These are phyloP conservation scores for Melampsora abietis-canadensis DNA, from an alignment of 1,284 basidiomycete species.

Conservation along the genomic window DNA sequence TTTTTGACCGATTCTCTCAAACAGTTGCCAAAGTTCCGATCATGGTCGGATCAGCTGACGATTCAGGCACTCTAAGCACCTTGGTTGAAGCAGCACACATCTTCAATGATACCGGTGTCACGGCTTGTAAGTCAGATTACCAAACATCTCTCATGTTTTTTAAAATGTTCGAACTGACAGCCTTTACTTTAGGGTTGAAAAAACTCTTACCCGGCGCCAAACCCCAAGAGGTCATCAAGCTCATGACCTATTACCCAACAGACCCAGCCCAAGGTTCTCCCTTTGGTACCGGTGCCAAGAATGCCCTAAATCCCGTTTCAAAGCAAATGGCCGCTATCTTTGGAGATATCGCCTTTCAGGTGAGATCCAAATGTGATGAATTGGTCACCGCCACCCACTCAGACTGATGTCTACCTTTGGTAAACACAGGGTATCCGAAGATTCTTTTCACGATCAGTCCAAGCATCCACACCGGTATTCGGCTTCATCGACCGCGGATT, in stretches of 20 bases:
- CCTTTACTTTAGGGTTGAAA: not conserved
- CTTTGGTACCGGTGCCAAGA: not conserved
- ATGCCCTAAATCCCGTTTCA: not conserved
- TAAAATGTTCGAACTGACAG: too few relatives aligned
- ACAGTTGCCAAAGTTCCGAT: constrained; percentile 3
- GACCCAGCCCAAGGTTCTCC: not conserved
- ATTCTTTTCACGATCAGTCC: not conserved
- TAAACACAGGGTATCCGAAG: not conserved
- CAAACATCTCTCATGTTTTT: too few relatives aligned
- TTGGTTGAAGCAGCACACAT: not conserved
- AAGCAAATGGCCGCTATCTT: not conserved
- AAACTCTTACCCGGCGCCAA: constrained; percentile 5
- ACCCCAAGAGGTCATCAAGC: not conserved
- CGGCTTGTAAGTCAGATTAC: not conserved
- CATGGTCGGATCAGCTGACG: not conserved
- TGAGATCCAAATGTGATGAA: too few relatives aligned
- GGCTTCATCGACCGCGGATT: not conserved
- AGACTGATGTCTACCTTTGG: too few relatives aligned
- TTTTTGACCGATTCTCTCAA: not conserved
- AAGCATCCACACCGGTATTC: not conserved
- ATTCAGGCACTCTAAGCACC: not conserved
- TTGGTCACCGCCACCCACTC: too few relatives aligned
- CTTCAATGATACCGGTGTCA: not conserved
- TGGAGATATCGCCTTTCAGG: constrained; percentile 4
- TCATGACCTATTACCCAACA: not conserved